Conservation (phyloP, 495 filamentous ascomycete species). For the Penicillium silybi region DNA sequence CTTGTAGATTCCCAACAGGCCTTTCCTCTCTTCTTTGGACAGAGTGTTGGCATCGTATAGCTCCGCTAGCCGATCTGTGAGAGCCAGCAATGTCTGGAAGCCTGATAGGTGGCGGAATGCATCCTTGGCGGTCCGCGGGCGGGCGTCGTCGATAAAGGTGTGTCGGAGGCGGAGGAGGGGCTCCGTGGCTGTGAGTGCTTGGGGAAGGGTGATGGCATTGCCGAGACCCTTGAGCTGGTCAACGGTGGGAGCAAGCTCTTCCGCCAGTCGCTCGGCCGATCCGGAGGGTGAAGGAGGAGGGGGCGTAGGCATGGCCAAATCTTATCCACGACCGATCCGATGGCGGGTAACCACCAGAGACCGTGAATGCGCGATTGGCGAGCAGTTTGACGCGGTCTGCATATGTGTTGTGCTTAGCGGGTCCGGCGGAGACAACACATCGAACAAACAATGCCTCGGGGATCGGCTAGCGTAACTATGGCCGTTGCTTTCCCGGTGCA, state of each 20-base stretch:
- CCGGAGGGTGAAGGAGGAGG: conserved; percentile 62
- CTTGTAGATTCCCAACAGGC: conserved; percentile 66
- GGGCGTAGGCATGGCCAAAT: conserved; percentile 36
- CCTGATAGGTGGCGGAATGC: conserved; percentile 78
- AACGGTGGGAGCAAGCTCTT: conserved; percentile 57
- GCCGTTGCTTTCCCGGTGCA: not conserved
- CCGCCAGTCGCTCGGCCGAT: conserved; percentile 53
- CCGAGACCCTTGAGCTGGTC: conserved; percentile 44
- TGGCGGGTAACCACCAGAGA: conserved; percentile 39
- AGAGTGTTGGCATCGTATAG: conserved; percentile 58
- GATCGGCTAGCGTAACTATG: conserved; percentile 1
- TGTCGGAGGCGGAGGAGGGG: conserved; percentile 49
- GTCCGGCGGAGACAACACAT: conserved; percentile 11
- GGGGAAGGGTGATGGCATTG: conserved; percentile 21
- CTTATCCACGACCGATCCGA: conserved; percentile 38
- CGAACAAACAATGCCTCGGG: not conserved
- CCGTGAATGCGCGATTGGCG: conserved; percentile 35
- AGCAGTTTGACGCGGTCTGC: conserved; percentile 36
- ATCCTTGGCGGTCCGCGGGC: conserved; percentile 56
- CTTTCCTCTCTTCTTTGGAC: conserved; percentile 54
- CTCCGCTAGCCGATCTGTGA: conserved; percentile 64
- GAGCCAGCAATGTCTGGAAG: conserved; percentile 68
- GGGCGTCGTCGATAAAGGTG: conserved; percentile 50
- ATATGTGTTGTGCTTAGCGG: conserved; percentile 32
- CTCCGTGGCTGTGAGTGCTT: conserved; percentile 35